Percentiles rank a stretch among this genome's conserved stretches.
Conservation (phyloP, 2,329 filamentous ascomycete species). For the Sphaerulina vaccinii region DNA sequence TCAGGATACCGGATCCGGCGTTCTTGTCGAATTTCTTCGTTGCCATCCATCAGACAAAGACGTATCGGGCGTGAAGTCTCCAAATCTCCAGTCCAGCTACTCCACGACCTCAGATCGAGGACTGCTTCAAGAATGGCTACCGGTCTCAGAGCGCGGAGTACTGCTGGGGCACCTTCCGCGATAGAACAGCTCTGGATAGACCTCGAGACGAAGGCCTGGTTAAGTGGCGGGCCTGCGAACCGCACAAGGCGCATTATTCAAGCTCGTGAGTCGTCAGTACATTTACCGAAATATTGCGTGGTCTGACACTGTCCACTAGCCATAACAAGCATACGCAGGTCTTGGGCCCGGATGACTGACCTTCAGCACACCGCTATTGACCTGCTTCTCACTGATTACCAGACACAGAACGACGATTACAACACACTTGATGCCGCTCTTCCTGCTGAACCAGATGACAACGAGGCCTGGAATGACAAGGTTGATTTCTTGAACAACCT, state of each 20-base stretch:
- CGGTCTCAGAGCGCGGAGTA: no score
- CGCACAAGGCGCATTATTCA: background rate
- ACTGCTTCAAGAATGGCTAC: no score
- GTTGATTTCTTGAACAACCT: background rate
- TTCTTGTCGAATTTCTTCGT: no score
- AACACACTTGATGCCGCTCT: background rate
- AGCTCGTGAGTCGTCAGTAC: background rate
- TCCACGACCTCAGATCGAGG: no score
- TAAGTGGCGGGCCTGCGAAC: background rate
- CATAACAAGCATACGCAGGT: background rate
- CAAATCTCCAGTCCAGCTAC: no score
- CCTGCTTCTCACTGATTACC: background rate
- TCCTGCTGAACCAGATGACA: background rate
- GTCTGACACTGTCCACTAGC: background rate
- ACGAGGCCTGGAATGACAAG: background rate
- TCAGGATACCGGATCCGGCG: no score
- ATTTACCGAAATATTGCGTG: background rate
- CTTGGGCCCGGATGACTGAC: background rate
- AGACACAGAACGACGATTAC: background rate
- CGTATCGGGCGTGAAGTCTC: no score
- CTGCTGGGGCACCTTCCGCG: no score
- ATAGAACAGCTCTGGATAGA: background rate
- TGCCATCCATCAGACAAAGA: no score
- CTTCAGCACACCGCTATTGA: background rate
- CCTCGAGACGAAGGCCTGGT: background rate